Evolutionary conservation across 2,329 filamentous ascomycete genomes (phyloP), one percentile per base, ranked within the genome.

Genomic region (Trichoderma hamatum): DNA sequence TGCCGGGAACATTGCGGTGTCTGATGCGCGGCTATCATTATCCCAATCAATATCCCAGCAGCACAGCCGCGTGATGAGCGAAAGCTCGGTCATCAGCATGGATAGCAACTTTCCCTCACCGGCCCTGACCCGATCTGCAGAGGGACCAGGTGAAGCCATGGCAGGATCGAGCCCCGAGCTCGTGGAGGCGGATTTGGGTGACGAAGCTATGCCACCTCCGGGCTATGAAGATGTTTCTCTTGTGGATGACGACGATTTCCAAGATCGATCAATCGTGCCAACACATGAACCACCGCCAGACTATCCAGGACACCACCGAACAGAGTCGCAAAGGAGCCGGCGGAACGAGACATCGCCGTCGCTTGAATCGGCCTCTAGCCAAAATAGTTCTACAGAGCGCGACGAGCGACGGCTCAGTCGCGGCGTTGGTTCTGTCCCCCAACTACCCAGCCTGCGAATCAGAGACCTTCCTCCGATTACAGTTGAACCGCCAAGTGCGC

Each of bases 1-100:
- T 72, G 89, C 90, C 1, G 92, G 90, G 2, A 89, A 86, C 73
- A 90, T 92, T 55, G 80, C 80, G 28, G 71, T 73, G 73, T 80
- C 79, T 70, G 76, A 76, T 71, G 74, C 78, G 34, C 70, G 75
- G 58, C 75, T 80, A 49, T 46, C 55, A n/a, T n/a, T n/a, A n/a
- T n/a, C n/a, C n/a, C n/a, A n/a, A n/a, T n/a, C n/a, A n/a, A n/a
- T 80, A 49, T 46, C 55, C n/a, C 73, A 71, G n/a, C 73, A 71
- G 16, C 82, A 85, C 72, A 78, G 78, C 1, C 82, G 86, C 66
- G 81, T 83, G 39, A 79, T 80, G 26, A 87, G 85, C 74, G 80
- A 78, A n/a, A 85, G 84, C 73, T 89, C 88, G 1, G 80, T 86
- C 19, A 74, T 87, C n/a, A 88, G 85, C 75, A 81, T 88, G 70